A percentile compares a stretch with the other conserved stretches of the same genome.
phyloP scores from a whole-genome alignment of 2,329 filamentous ascomycete species.

The Epichloe amarillans region DNA sequence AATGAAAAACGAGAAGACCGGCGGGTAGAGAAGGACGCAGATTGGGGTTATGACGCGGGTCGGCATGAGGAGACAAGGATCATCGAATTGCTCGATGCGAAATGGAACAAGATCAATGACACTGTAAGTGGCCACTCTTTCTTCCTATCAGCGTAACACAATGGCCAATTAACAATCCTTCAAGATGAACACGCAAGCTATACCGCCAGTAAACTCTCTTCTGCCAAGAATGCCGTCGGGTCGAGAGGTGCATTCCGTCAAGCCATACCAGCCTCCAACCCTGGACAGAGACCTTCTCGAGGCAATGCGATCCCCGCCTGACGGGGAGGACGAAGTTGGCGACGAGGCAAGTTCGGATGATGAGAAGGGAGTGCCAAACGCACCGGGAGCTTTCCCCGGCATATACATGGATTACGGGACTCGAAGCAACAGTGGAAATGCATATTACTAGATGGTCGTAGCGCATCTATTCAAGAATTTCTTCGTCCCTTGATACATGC shows the following conservation, averaged over 20 bases:
- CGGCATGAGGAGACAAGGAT: slow-evolving; percentile 73
- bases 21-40: slow-evolving; percentile 57
- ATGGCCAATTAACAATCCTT: neutral
- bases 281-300: slow-evolving; percentile 55
- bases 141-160: neutral
- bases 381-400: slow-evolving; percentile 38
- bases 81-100: slow-evolving; percentile 71
- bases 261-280: slow-evolving; percentile 50
- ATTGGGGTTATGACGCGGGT: slow-evolving; percentile 75
- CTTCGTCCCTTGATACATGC: neutral
- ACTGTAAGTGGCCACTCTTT: slow-evolving; percentile 43
- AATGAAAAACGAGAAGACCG: slow-evolving; percentile 67
- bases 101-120: slow-evolving; percentile 90
- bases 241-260: slow-evolving; percentile 67
- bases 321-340: slow-evolving; percentile 19
- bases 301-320: slow-evolving; percentile 34
- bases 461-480: neutral
- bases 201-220: slow-evolving; percentile 60
- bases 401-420: slow-evolving; percentile 25
- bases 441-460: slow-evolving; percentile 21
- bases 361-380: slow-evolving; percentile 17
- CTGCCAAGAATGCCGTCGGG: slow-evolving; percentile 75
- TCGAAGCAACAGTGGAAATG: slow-evolving; percentile 19
- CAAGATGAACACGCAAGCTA: slow-evolving; percentile 64
- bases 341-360: slow-evolving; percentile 26